A percentile compares a stretch with the other conserved stretches of the same genome.
Evolutionary conservation across 208 protist species (phyloP).

Genomic region (Trypanosoma conorhini): DNA sequence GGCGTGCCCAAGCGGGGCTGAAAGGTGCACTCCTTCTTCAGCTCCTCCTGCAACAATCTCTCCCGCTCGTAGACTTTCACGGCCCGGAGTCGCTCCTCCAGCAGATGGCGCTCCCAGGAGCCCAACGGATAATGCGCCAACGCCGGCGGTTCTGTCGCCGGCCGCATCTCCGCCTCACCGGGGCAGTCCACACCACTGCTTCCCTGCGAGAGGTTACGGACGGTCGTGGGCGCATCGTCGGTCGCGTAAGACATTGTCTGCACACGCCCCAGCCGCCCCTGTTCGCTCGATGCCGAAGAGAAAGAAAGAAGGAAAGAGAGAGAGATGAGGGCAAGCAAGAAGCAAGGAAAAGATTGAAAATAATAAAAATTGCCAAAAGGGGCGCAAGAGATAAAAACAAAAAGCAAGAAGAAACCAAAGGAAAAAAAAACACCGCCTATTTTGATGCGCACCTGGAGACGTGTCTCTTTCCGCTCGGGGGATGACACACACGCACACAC

Average conservation of each 20-base stretch:
- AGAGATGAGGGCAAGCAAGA: conserved; percentile 4
- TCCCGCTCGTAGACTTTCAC: conserved; percentile 30
- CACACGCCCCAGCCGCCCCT: neutral
- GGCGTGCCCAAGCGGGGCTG: conserved; percentile 23
- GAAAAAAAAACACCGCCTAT: neutral
- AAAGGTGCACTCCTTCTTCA: conserved; percentile 41
- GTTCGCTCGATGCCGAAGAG: neutral
- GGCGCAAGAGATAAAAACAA: neutral
- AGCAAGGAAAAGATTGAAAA: neutral
- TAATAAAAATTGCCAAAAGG: neutral
- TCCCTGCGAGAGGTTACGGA: neutral
- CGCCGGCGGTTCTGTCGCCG: neutral
- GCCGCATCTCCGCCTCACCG: neutral
- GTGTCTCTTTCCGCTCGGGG: neutral
- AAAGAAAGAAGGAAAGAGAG: neutral
- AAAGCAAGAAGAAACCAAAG: neutral
- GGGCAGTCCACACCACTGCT: neutral
- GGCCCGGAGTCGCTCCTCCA: conserved; percentile 46
- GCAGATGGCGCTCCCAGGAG: conserved; percentile 53
- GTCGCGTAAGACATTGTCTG: neutral
- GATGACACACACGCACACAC: neutral
- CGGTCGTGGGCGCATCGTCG: neutral
- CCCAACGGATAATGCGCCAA: conserved; percentile 58
- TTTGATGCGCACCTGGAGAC: neutral
- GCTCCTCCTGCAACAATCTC: conserved; percentile 9